Percentiles rank a stretch among this genome's conserved stretches.
These are phyloP conservation scores for Musa troglodytarum DNA, from an alignment of 176 grass and related monocot species.

Conservation along the genomic window DNA sequence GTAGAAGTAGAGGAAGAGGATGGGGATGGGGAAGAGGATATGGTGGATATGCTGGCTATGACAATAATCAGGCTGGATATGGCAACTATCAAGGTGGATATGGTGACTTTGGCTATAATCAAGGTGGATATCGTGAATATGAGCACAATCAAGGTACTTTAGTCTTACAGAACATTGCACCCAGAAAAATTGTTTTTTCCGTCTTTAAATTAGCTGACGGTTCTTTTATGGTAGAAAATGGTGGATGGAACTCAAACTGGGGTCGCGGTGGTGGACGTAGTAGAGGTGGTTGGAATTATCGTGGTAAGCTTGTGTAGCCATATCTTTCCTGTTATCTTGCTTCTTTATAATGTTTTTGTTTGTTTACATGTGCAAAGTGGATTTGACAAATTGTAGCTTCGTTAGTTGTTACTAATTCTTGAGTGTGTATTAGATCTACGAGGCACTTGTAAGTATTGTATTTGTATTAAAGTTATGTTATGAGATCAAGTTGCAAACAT, in stretches of 20 bases:
- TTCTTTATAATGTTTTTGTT: no score
- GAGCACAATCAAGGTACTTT: neutral
- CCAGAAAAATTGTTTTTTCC: neutral
- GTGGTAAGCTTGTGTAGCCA: neutral
- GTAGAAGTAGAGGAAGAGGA: conserved; percentile 45
- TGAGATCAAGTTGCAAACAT: no score
- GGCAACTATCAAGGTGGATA: conserved; percentile 1
- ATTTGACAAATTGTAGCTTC: no score
- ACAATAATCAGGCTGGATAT: conserved; percentile 1
- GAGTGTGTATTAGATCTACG: no score
- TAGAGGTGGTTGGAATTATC: conserved; percentile 1
- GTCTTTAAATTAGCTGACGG: neutral
- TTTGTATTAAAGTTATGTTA: no score
- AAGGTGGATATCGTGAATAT: conserved; percentile 4
- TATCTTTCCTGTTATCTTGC: neutral
- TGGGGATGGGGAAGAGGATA: conserved; percentile 75
- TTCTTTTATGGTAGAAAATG: conserved; percentile 3
- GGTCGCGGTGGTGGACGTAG: neutral
- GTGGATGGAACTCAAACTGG: conserved; percentile 1
- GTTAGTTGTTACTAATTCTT: no score
- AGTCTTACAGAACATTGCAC: neutral
- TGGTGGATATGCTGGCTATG: conserved; percentile 20
- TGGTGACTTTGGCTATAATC: conserved; percentile 1
- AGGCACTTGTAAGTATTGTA: no score
- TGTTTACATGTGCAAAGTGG: no score